Evolutionary conservation across 441 rosid species (phyloP).

Genomic region (Daphne laureola): DNA sequence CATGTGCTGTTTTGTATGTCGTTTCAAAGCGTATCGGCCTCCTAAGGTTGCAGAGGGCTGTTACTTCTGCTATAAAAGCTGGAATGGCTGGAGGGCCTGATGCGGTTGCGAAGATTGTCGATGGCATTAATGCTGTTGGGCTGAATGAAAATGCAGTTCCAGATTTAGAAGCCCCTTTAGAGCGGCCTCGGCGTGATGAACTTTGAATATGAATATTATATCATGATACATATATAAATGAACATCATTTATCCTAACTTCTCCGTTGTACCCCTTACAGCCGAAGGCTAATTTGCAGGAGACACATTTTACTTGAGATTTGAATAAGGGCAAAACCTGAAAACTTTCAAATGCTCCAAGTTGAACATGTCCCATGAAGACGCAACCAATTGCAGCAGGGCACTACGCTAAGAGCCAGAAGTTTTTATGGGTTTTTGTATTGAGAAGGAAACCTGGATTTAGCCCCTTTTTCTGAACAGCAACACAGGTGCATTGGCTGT

Average conservation of each 20-base stretch:
- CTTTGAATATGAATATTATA: constrained; percentile 30
- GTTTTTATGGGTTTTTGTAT: constrained; percentile 74
- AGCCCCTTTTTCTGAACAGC: constrained; percentile 79
- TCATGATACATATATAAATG: too few relatives aligned
- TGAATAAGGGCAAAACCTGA: background rate
- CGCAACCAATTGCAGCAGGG: background rate
- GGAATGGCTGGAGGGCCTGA: constrained; percentile 49
- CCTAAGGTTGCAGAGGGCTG: constrained; percentile 62
- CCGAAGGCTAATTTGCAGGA: background rate
- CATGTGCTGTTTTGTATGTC: constrained; percentile 70
- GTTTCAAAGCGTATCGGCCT: constrained; percentile 77
- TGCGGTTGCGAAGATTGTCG: constrained; percentile 24
- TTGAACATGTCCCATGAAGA: too few relatives aligned
- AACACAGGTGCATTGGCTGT: constrained; percentile 74
- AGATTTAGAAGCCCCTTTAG: constrained; percentile 25
- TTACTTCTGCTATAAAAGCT: constrained; percentile 70
- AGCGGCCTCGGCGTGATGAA: constrained; percentile 56
- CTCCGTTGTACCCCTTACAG: background rate
- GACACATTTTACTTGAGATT: background rate
- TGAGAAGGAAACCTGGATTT: constrained; percentile 80
- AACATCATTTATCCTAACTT: too few relatives aligned
- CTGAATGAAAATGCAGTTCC: constrained; percentile 35
- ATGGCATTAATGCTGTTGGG: constrained; percentile 31
- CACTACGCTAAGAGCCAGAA: constrained; percentile 82
- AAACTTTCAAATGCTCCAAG: background rate